Evolutionary conservation across 225 moss, liverwort and hornwort species (phyloP), one percentile per base, ranked within the genome.

Genomic region (Pseudisothecium myosuroides): DNA sequence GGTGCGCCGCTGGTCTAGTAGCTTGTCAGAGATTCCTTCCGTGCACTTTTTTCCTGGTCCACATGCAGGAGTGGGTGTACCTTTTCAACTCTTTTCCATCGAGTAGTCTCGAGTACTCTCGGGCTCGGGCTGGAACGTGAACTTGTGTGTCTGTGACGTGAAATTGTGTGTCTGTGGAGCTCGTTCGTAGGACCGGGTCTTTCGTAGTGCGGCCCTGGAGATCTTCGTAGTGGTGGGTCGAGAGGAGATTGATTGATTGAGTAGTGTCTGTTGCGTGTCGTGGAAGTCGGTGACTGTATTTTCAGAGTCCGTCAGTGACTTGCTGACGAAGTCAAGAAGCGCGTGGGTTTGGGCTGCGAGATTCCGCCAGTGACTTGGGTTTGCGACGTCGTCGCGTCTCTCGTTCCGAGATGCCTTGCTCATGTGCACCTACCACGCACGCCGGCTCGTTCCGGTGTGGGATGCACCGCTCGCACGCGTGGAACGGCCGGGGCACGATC

Each of bases 361-460:
- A 27, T 60, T 87, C 49, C 31, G 36, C 10, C 12, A 58, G 72
- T 43, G 39, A 24, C 59, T 45, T 49, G 69, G 64, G 26, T 26
- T 64, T 22, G 69, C 72, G 61, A 47, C 86, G 52, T 43, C 41
- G 75, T 50, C 24, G 39, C 66, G 85, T 49, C 5, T 36, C 2
- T 24, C 12, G 58, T 55, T 31, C 22, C 24, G 95, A 90, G 84
- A 98, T 96, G 98, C 88, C 98, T 87, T 98, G 98, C 68, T 89
- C 95, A 22, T 98, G 98, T 75, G 96, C 98, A 5, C 98, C 98
- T 2, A 96, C 98, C 7, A 93, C 91, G 22, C 98, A 98, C 76
- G 95, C 96, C 22, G 98, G 98, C 76, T 96, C 96, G 18, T 98
- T 96, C 81, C 93, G 98, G 45, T 98, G 98, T 78, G 93, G 96